Evolutionary conservation across 768 basidiomycete species (phyloP).

Genomic region (Lentinula edodes): DNA sequence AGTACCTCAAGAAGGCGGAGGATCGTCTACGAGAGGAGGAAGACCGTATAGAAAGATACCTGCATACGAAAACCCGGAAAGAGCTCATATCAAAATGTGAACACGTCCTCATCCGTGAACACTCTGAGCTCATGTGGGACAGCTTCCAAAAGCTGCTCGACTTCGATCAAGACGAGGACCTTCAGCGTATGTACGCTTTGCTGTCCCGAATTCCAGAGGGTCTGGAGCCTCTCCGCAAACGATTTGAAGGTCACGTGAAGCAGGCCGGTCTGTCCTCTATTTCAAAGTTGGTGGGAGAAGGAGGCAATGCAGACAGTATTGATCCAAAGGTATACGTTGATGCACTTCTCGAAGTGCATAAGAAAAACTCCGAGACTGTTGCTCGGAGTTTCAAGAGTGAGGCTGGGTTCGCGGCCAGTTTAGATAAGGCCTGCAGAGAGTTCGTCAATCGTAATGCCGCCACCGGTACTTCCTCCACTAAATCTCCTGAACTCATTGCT

Average conservation of each 20-base stretch:
- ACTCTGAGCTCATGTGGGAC: slow-evolving; percentile 83
- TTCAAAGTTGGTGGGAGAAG: slow-evolving; percentile 62
- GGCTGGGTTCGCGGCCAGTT: slow-evolving; percentile 86
- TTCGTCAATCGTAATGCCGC: slow-evolving; percentile 93
- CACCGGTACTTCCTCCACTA: slow-evolving; percentile 75
- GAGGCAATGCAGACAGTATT: slow-evolving; percentile 53
- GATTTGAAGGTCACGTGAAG: slow-evolving; percentile 94
- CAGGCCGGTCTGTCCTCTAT: slow-evolving; percentile 77
- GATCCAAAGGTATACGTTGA: slow-evolving; percentile 96
- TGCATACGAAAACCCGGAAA: slow-evolving; percentile 89
- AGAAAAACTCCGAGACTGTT: slow-evolving; percentile 88
- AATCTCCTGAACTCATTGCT: slow-evolving; percentile 88
- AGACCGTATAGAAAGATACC: slow-evolving; percentile 89
- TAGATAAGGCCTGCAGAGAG: slow-evolving; percentile 93
- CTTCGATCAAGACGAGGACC: slow-evolving; percentile 90
- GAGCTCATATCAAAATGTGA: slow-evolving; percentile 81
- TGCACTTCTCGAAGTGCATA: slow-evolving; percentile 84
- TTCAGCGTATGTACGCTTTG: slow-evolving; percentile 91
- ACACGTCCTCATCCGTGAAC: slow-evolving; percentile 84
- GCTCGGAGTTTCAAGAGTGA: slow-evolving; percentile 87
- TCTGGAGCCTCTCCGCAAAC: slow-evolving; percentile 83
- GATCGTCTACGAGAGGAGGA: slow-evolving; percentile 91
- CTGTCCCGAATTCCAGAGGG: slow-evolving; percentile 87
- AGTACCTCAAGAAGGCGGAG: slow-evolving; percentile 94
- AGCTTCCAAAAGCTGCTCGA: slow-evolving; percentile 89